phyloP scores from a whole-genome alignment of 345 rosid genomes.

The Brassica incana region DNA sequence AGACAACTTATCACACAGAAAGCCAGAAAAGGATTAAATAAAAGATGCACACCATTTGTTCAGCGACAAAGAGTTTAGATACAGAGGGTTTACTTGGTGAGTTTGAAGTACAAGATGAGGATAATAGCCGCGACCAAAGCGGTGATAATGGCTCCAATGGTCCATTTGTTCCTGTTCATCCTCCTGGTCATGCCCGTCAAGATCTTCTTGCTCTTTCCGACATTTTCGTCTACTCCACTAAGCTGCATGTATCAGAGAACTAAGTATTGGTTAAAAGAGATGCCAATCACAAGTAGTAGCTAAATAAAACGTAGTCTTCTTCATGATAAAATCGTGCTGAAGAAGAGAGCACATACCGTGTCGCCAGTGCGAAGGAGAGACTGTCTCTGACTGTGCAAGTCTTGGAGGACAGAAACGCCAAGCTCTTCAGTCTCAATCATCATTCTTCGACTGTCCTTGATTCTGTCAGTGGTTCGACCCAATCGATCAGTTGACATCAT shows the following conservation, averaged over 20 bases:
- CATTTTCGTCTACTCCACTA: conserved; percentile 86
- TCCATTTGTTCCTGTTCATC: conserved; percentile 91
- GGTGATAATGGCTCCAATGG: conserved; percentile 51
- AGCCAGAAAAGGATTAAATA: neutral
- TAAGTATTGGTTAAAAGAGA: neutral
- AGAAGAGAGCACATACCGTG: conserved; percentile 47
- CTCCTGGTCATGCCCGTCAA: conserved; percentile 75
- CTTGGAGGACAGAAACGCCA: conserved; percentile 96
- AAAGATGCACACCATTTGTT: conserved; percentile 10
- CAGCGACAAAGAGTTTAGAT: conserved; percentile 7
- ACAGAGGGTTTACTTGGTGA: conserved; percentile 43
- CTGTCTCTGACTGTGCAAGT: conserved; percentile 85
- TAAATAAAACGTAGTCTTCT: neutral
- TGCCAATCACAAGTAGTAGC: neutral
- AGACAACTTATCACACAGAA: conserved; percentile 31
- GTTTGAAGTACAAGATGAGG: conserved; percentile 85
- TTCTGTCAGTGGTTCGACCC: conserved; percentile 63
- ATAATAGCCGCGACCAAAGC: conserved; percentile 60
- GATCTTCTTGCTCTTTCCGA: conserved; percentile 85
- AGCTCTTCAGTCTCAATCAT: conserved; percentile 99
- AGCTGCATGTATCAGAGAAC: conserved; percentile 52
- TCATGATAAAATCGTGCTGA: too few species aligned
- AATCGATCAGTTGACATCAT: conserved; percentile 79
- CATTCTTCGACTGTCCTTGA: conserved; percentile 82
- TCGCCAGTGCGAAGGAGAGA: conserved; percentile 73